Evolutionary conservation across 345 rosid species (phyloP).

Genomic region (Populus simonii): DNA sequence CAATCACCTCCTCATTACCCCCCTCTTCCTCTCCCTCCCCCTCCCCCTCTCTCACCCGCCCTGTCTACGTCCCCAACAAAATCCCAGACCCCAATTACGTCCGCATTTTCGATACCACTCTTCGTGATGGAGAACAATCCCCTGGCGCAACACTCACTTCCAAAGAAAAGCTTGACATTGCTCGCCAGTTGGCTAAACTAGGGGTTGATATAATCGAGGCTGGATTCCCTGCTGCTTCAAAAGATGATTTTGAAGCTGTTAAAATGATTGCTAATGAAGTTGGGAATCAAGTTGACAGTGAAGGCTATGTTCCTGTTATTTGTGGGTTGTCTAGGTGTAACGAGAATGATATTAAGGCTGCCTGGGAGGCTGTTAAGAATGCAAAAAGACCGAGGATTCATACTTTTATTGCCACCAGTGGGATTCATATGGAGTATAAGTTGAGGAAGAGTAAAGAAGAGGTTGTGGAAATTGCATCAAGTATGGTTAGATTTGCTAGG

Average conservation of each 20-base stretch:
- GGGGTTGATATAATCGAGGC: conserved; percentile 94
- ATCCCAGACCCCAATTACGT: conserved; percentile 74
- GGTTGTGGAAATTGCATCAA: conserved; percentile 72
- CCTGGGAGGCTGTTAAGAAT: conserved; percentile 87
- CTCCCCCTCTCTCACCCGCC: conserved; percentile 34
- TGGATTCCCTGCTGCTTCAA: conserved; percentile 87
- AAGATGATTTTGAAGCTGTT: conserved; percentile 90
- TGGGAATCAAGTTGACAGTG: conserved; percentile 59
- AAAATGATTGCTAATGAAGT: conserved; percentile 64
- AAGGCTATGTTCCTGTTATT: conserved; percentile 82
- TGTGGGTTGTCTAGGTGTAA: conserved; percentile 91
- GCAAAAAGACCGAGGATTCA: conserved; percentile 86
- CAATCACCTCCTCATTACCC: conserved; percentile 4
- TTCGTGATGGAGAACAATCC: conserved; percentile 98
- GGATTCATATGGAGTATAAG: conserved; percentile 77
- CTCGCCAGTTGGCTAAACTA: conserved; percentile 78
- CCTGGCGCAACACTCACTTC: conserved; percentile 95
- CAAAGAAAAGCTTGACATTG: conserved; percentile 82
- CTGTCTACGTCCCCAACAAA: conserved; percentile 63
- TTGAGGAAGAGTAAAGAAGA: conserved; percentile 66
- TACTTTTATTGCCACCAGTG: conserved; percentile 83
- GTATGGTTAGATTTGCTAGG: conserved; percentile 67
- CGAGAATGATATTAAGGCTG: conserved; percentile 64
- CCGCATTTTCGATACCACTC: conserved; percentile 91
- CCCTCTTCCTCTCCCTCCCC: conserved; percentile 11